Conservation (phyloP, 2,329 filamentous ascomycete species). For the Venturia pyrina region DNA sequence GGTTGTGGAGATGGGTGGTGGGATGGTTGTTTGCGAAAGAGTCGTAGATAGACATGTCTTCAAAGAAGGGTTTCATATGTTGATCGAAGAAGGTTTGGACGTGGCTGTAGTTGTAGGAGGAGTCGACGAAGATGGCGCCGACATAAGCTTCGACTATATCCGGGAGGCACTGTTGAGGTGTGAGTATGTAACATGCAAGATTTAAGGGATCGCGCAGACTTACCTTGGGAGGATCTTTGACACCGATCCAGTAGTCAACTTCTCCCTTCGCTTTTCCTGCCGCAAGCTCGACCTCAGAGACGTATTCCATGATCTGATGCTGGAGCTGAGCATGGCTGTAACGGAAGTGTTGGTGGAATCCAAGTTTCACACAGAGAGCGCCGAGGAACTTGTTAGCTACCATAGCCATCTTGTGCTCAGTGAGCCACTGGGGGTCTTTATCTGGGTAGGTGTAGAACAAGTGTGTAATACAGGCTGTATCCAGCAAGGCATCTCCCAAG, state of each 20-base stretch:
- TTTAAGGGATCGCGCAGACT: neutral
- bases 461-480: slow-evolving; percentile 75
- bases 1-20: slow-evolving; percentile 56
- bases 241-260: slow-evolving; percentile 59
- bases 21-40: slow-evolving; percentile 80
- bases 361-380: slow-evolving; percentile 66
- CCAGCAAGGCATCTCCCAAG: slow-evolving; percentile 77
- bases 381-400: slow-evolving; percentile 92
- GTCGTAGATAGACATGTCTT: slow-evolving; percentile 80
- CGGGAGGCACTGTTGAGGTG: slow-evolving; percentile 47
- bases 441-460: slow-evolving; percentile 67
- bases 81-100: slow-evolving; percentile 69
- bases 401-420: slow-evolving; percentile 99
- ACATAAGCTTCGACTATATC: slow-evolving; percentile 86
- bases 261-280: slow-evolving; percentile 38
- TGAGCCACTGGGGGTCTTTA: slow-evolving; percentile 90
- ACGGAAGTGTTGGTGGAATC: slow-evolving; percentile 64
- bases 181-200: slow-evolving; percentile 8
- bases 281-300: slow-evolving; percentile 47
- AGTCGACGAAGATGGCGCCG: slow-evolving; percentile 86
- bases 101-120: slow-evolving; percentile 62
- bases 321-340: slow-evolving; percentile 41
- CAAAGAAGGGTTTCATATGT: slow-evolving; percentile 68
- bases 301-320: slow-evolving; percentile 43
- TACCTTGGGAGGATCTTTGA: slow-evolving; percentile 55